phyloP scores from a whole-genome alignment of 768 basidiomycete species.

The Termitomyces sp. region DNA sequence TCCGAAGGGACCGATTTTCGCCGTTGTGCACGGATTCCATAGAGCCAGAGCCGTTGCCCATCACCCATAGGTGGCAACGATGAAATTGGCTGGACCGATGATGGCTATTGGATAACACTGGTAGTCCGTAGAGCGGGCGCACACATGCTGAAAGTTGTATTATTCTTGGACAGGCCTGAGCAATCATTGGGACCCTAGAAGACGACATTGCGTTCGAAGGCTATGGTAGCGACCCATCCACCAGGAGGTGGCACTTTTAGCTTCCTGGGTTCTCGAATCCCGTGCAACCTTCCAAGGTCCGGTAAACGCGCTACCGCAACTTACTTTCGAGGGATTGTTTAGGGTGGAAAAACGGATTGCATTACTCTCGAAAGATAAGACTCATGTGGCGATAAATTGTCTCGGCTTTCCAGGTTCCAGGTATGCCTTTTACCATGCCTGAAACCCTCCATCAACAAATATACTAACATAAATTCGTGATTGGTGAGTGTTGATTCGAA shows the following conservation, averaged over 20 bases:
- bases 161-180: not conserved
- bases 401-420: not conserved
- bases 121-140: not conserved
- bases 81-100: constrained; percentile 38
- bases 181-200: not conserved
- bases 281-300: not conserved
- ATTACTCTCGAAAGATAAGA: not conserved
- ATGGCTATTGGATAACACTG: not conserved
- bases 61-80: constrained; percentile 54
- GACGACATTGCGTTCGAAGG: not conserved
- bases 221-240: not conserved
- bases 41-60: not conserved
- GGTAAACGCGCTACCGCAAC: not conserved
- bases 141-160: too few relatives aligned
- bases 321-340: not conserved
- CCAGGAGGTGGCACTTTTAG: not conserved
- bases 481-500: too few relatives aligned
- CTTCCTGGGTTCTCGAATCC: too few relatives aligned
- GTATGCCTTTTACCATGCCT: constrained; percentile 45
- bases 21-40: not conserved
- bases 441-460: constrained; percentile 57
- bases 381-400: not conserved
- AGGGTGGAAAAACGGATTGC: not conserved
- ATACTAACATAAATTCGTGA: constrained; percentile 37
- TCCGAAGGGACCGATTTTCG: too few relatives aligned